phyloP scores from a whole-genome alignment of 805 yeast genomes.

The Wickerhamomyces bisporus region DNA sequence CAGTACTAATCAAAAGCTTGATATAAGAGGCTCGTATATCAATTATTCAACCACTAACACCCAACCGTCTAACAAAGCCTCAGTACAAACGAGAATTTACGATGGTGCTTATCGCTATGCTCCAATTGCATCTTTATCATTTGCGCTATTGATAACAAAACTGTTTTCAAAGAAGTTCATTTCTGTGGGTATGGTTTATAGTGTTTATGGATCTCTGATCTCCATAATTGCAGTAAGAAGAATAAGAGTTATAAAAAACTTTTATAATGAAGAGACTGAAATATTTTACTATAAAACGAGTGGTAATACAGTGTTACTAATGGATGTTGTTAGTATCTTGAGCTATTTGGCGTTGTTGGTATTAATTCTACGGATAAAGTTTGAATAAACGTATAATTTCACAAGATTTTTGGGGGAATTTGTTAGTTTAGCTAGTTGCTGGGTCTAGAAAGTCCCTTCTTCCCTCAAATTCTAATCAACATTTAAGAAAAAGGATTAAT shows the following conservation, averaged over 20 bases:
- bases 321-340: conserved; percentile 43
- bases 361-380: conserved; percentile 39
- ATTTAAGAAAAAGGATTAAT: no score
- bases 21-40: conserved; percentile 6
- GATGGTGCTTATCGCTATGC: conserved; percentile 81
- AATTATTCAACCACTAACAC: background rate
- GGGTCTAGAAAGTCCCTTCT: no score
- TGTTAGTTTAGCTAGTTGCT: no score
- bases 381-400: background rate
- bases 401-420: no score
- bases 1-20: no score
- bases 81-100: conserved; percentile 75
- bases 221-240: conserved; percentile 34
- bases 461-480: no score
- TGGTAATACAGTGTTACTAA: conserved; percentile 53
- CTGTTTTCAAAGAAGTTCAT: conserved; percentile 59
- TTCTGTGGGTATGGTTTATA: conserved; percentile 62
- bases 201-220: conserved; percentile 49
- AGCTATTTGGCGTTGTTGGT: conserved; percentile 49
- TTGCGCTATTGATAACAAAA: conserved; percentile 56
- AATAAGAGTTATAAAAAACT: conserved; percentile 29
- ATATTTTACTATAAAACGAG: conserved; percentile 48
- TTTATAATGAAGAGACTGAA: conserved; percentile 33
- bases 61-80: background rate
- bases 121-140: conserved; percentile 62